Evolutionary conservation across 176 grass and related monocot genomes (phyloP).

Genomic region (Lolium rigidum): DNA sequence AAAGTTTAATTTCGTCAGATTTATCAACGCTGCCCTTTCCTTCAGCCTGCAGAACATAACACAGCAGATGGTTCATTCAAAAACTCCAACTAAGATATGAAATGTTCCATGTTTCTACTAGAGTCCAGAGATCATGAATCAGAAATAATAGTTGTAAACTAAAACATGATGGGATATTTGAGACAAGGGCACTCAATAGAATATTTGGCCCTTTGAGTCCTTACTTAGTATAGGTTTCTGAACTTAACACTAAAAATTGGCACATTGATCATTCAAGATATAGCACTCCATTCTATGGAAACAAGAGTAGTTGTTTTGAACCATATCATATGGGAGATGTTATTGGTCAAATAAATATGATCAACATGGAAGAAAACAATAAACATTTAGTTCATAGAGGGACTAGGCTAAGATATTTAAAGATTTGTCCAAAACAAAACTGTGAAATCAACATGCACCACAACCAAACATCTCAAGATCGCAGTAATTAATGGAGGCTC

Average conservation of each 20-base stretch:
- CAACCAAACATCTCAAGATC: constrained; percentile 23
- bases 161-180: constrained; percentile 10
- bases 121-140: not conserved
- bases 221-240: not conserved
- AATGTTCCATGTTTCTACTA: constrained; percentile 4
- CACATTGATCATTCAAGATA: constrained; percentile 19
- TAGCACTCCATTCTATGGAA: constrained; percentile 17
- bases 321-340: not conserved
- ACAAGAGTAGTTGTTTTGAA: constrained; percentile 1
- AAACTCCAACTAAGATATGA: constrained; percentile 23
- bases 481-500: not conserved
- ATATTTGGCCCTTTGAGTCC: not conserved
- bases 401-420: not conserved
- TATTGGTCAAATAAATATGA: not conserved
- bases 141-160: not conserved
- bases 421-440: not conserved
- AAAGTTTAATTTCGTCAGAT: constrained; percentile 27
- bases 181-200: not conserved
- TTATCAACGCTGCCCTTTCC: constrained; percentile 21
- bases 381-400: constrained; percentile 11
- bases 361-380: not conserved
- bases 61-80: constrained; percentile 24
- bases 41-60: constrained; percentile 51
- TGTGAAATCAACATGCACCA: constrained; percentile 19
- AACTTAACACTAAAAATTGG: constrained; percentile 14